Percentiles rank a stretch among this genome's conserved stretches.
Evolutionary conservation across 192 early-diverging fungal species (phyloP).

Genomic region (Haplosporangium gracile): DNA sequence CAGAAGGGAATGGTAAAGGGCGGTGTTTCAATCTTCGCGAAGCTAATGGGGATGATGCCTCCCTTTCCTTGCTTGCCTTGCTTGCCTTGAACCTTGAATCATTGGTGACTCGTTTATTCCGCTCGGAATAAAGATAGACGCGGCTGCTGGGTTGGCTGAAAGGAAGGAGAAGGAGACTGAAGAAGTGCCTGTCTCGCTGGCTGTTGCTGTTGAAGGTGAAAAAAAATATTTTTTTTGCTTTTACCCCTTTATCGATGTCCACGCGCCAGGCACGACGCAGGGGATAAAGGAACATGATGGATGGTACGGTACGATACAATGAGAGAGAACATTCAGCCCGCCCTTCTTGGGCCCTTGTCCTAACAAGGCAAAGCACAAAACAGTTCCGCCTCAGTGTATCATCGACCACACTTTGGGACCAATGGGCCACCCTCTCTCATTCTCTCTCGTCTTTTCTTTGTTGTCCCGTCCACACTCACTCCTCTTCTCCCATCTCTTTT

Average conservation of each 20-base stretch:
- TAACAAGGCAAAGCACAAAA: too few species aligned
- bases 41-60: not conserved
- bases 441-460: not conserved
- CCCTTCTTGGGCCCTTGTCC: too few species aligned
- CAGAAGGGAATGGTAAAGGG: not conserved
- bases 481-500: not conserved
- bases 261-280: constrained; percentile 9
- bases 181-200: not conserved
- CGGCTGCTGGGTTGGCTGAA: not conserved
- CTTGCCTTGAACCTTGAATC: not conserved
- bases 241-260: not conserved
- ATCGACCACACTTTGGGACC: not conserved
- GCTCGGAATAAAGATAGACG: constrained; percentile 4
- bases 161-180: too few species aligned
- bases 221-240: not conserved
- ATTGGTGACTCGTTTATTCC: not conserved
- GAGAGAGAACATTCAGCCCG: too few species aligned
- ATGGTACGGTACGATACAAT: too few species aligned
- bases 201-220: not conserved
- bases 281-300: not conserved
- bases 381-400: too few species aligned
- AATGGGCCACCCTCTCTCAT: not conserved
- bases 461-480: not conserved
- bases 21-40: not conserved
- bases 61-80: not conserved